Evolutionary conservation across 2,329 filamentous ascomycete genomes (phyloP), one percentile per base, ranked within the genome.

Genomic region (Xylaria sp.): DNA sequence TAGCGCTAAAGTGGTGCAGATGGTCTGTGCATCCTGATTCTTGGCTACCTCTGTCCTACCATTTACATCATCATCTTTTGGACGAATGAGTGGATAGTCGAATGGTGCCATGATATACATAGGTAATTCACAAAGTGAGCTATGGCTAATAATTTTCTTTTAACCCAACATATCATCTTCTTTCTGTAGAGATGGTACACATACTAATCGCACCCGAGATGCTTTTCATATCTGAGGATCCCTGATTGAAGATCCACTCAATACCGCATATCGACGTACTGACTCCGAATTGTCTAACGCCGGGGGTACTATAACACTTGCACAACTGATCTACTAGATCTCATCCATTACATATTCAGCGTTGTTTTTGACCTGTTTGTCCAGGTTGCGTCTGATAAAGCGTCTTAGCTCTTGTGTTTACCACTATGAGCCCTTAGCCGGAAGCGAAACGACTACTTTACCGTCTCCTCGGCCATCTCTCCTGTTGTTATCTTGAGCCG

Each of bases 381-480:
- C 13, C 2, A 31, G n/a, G 31, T 39, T n/a, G 10, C 23, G 20
- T 55, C 37, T 37, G 34, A 37, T 6, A 37, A 37, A 10, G 34
- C 7, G 34, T 37, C 10, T 37, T 37, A 54, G 13, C 31, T 20
- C 6, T 10, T 10, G 10, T 9, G 34, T 37, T 37, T 9, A 37
- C 34, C 34, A 8, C 34, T 9, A 7, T 37, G 10, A 37, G 31
- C 10, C 15, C 25, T 57, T 41, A 20, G 12, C 34, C 13, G 28
- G 34, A n/a, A 41, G 18, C 25, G 8, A 62, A 37, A 79, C 79
- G 75, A 83, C 73, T 81, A 81, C 66, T 82, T 83, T 66, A 77
- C 80, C 37, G 78, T 83, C 50, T 82, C 80, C 84, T 84, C 69
- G 80, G 83, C 69, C 76, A 83, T 64, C 74, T 79, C 83, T 57